Conservation (phyloP, 75 land plant genomes). For the Selaginella tamariscina region DNA sequence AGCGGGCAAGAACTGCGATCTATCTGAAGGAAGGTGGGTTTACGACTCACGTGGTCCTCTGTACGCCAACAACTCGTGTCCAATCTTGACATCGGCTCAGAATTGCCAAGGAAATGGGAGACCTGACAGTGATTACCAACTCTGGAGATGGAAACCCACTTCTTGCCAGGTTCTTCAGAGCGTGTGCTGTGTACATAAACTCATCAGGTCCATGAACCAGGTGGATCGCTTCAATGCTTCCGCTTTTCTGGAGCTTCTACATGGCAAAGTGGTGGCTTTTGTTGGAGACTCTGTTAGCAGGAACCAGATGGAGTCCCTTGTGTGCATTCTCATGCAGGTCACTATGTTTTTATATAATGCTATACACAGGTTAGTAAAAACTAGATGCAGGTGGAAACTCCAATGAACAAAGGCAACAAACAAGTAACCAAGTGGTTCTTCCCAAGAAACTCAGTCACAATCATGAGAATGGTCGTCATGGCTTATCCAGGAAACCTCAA, state of each 20-base stretch:
- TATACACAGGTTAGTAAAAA: background rate
- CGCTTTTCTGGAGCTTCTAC: background rate
- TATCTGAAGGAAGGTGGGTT: conserved; percentile 65
- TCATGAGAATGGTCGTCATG: conserved; percentile 47
- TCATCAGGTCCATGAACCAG: no score
- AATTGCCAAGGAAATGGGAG: conserved; percentile 88
- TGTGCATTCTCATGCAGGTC: conserved; percentile 1
- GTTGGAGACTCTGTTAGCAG: background rate
- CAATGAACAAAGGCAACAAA: conserved; percentile 46
- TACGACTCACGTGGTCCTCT: conserved; percentile 42
- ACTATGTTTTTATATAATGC: background rate
- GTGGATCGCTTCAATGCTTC: conserved; percentile 40
- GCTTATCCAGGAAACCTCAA: conserved; percentile 51
- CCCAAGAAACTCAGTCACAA: conserved; percentile 28
- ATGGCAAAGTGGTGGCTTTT: conserved; percentile 1
- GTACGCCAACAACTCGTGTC: conserved; percentile 64
- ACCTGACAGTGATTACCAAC: conserved; percentile 61
- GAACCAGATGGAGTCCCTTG: background rate
- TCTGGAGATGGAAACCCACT: conserved; percentile 79
- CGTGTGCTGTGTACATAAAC: no score
- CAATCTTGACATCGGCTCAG: conserved; percentile 49
- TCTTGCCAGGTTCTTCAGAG: conserved; percentile 62
- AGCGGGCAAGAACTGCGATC: no score
- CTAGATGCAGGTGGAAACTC: conserved; percentile 47
- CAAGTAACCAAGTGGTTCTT: conserved; percentile 62